A percentile compares a stretch with the other conserved stretches of the same genome.
These are phyloP conservation scores for Heritiera fomes DNA, from an alignment of 345 rosid genomes.

Conservation along the genomic window DNA sequence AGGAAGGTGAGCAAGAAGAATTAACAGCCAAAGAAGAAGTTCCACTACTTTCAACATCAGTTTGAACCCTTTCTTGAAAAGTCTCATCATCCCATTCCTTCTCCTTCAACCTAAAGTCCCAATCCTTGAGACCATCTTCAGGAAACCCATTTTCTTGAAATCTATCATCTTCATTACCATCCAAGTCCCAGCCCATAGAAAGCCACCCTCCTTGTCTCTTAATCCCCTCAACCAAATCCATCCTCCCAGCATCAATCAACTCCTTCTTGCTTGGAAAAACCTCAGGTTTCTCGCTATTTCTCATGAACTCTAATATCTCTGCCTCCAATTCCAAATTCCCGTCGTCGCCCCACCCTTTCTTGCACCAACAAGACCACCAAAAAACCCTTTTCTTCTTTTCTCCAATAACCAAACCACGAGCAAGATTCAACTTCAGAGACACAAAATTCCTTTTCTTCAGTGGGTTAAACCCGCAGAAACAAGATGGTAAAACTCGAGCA, in stretches of 20 bases:
- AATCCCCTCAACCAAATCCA: slow-evolving; percentile 72
- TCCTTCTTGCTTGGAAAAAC: slow-evolving; percentile 71
- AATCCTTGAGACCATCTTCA: slow-evolving; percentile 18
- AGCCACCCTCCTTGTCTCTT: slow-evolving; percentile 80
- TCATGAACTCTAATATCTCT: slow-evolving; percentile 87
- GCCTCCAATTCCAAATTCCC: slow-evolving; percentile 58
- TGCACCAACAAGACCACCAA: slow-evolving; percentile 41
- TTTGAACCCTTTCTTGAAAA: slow-evolving; percentile 19
- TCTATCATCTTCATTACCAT: slow-evolving; percentile 30
- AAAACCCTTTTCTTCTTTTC: slow-evolving; percentile 35
- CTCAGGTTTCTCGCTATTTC: slow-evolving; percentile 54
- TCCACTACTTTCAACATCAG: slow-evolving; percentile 27
- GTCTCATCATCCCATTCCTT: slow-evolving; percentile 25
- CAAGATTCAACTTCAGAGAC: slow-evolving; percentile 21
- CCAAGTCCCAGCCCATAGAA: slow-evolving; percentile 81
- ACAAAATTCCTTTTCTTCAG: slow-evolving; percentile 9
- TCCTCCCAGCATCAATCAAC: slow-evolving; percentile 61
- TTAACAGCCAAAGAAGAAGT: slow-evolving; percentile 29
- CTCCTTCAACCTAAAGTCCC: slow-evolving; percentile 22
- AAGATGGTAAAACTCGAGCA: slow-evolving; percentile 27
- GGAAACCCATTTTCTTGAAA: slow-evolving; percentile 20
- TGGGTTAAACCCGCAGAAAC: slow-evolving; percentile 13
- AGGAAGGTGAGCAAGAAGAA: slow-evolving; percentile 38
- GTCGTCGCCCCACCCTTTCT: slow-evolving; percentile 42
- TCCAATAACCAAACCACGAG: slow-evolving; percentile 31